Base-by-base conservation (phyloP, 2,329 filamentous ascomycete species). In the Fusarium mexicanum region DNA sequence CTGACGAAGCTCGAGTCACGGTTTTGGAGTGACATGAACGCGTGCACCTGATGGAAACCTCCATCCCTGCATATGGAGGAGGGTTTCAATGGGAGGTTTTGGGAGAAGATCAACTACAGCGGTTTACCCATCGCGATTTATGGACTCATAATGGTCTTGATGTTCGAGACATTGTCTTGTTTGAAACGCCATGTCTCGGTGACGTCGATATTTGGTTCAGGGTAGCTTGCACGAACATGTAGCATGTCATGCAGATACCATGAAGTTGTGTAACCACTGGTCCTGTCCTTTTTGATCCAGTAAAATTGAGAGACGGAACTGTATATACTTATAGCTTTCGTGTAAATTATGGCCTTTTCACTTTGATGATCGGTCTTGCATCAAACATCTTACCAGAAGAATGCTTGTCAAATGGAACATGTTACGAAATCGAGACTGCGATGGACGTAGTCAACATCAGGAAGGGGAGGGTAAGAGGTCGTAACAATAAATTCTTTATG, bases 1-100 rank as follows among this genome's bases (percentile, higher is more conserved):
- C 57, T 69, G 65, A 66, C 64, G 62, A 66, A 74, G 63, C 67
- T 77, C 75, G 65, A 77, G 72, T 77, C 54, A 67, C 47, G 38
- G 26, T 53, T 29, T 40, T 64, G 47, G 64, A 69, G 73, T 77
- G 71, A 77, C 75, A 77, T 77, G 44, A 71, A 61, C 41, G 53
- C 50, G 48, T 55, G 54, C 67, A 29, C 67, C 63, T 60, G 69
- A 72, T 72, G 31, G 54, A 63, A 59, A 22, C 41, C 51, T 59
- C 31, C 54, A 68, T 44, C 41, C 38, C n/a, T 35, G 29, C 26
- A 43, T 37, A 38, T 6, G 29, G 29, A 51, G 35, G 44, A 58
- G 35, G 54, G 31, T 43, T 26, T 22, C 26, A 14, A 40, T 38
- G 10, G 14, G 17, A 40, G 7, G 6, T 2, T 44, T 26, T 64